Percentiles rank a stretch among this genome's conserved stretches.
These are phyloP conservation scores for Skeletonema tropicum DNA, from an alignment of 108 stramenopile genomes.

Conservation along the genomic window DNA sequence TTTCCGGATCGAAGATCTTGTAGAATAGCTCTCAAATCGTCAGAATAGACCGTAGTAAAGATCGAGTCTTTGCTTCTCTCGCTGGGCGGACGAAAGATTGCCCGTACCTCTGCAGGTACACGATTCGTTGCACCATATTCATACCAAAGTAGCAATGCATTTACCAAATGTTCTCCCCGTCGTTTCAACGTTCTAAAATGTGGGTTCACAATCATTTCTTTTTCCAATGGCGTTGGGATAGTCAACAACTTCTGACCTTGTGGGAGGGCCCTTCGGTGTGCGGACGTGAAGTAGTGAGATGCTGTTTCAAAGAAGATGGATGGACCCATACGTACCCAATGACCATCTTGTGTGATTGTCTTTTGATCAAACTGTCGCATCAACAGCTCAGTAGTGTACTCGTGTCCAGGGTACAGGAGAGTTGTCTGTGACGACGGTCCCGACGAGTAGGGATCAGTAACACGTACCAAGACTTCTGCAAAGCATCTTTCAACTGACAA, in stretches of 20 bases:
- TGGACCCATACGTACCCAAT: constrained; percentile 71
- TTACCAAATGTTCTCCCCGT: constrained; percentile 64
- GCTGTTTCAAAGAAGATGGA: constrained; percentile 76
- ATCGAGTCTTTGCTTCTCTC: constrained; percentile 28
- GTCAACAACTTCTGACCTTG: constrained; percentile 67
- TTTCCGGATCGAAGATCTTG: constrained; percentile 55
- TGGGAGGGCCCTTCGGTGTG: constrained; percentile 75
- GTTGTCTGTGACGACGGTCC: constrained; percentile 31
- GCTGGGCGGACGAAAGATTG: neutral
- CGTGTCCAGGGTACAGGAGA: constrained; percentile 86
- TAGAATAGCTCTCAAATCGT: constrained; percentile 67
- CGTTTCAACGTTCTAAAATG: constrained; percentile 65
- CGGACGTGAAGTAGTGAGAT: constrained; percentile 71
- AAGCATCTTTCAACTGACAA: constrained; percentile 83
- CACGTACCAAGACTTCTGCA: constrained; percentile 66
- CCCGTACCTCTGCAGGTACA: neutral
- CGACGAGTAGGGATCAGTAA: neutral
- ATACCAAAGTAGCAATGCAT: constrained; percentile 73
- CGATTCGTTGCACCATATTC: constrained; percentile 51
- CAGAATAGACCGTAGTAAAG: constrained; percentile 77
- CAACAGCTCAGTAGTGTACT: constrained; percentile 79
- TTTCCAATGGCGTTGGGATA: constrained; percentile 62
- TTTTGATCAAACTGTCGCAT: constrained; percentile 64
- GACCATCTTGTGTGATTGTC: constrained; percentile 40
- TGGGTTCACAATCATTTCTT: constrained; percentile 73